A percentile compares a stretch with the other conserved stretches of the same genome.
These are phyloP conservation scores for Fraxinus cuspidata DNA, from an alignment of 257 asterid genomes.

Conservation along the genomic window DNA sequence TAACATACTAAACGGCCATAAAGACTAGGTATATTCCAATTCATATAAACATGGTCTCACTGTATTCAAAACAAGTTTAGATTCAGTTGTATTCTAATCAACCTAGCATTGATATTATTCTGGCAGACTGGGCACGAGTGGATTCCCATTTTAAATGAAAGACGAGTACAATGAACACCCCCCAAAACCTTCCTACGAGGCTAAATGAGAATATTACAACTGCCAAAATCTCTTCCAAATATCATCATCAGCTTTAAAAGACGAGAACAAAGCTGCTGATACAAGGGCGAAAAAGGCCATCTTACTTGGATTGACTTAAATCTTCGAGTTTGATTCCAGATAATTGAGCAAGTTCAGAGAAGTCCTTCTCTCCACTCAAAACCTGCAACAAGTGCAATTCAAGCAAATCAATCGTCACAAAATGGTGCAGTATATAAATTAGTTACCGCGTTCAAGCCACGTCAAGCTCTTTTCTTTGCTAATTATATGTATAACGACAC, in stretches of 20 bases:
- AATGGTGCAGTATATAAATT: not conserved
- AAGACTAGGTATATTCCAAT: not conserved
- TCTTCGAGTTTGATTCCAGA: slow-evolving; percentile 70
- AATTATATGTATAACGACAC: not conserved
- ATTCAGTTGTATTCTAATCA: not conserved
- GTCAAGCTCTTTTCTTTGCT: slow-evolving; percentile 1
- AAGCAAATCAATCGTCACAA: slow-evolving; percentile 13
- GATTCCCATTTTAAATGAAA: not conserved
- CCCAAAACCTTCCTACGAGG: not conserved
- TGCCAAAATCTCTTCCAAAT: not conserved
- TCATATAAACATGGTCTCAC: not conserved
- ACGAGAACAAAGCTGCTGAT: not conserved
- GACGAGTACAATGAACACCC: not conserved
- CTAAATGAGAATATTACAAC: not conserved
- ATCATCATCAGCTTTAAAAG: not conserved
- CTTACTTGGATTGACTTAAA: slow-evolving; percentile 44
- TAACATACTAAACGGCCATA: not conserved
- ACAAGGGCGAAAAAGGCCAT: not conserved
- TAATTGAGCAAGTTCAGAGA: slow-evolving; percentile 71
- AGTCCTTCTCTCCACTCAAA: slow-evolving; percentile 63
- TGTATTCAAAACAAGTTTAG: not conserved
- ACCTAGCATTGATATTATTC: not conserved
- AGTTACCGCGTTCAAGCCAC: not conserved
- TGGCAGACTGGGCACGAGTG: not conserved
- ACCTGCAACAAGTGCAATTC: slow-evolving; percentile 47